Evolutionary conservation across 176 grass and related monocot genomes (phyloP).

Genomic region (Hyparrhenia diplandra): DNA sequence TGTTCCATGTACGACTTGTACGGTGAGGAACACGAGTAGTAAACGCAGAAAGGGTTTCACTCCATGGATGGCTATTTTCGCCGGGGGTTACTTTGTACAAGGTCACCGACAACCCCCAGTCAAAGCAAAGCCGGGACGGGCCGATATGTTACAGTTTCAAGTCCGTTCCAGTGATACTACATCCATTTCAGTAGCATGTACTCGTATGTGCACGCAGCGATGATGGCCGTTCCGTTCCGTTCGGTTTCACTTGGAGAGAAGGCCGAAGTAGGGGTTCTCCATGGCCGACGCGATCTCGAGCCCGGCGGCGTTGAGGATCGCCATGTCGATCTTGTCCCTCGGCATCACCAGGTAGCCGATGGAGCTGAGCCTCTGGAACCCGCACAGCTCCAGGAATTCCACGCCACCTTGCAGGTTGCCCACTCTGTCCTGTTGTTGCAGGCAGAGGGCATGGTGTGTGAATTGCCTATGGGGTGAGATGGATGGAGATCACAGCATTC

Average conservation of each 20-base stretch:
- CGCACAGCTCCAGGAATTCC: constrained; percentile 83
- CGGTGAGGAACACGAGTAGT: no score
- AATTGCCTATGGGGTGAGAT: background rate
- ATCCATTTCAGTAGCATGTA: background rate
- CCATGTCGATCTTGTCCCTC: constrained; percentile 44
- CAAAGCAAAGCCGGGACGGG: background rate
- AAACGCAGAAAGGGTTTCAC: background rate
- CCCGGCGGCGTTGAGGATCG: constrained; percentile 36
- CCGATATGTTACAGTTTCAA: background rate
- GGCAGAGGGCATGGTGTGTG: background rate
- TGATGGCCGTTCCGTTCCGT: background rate
- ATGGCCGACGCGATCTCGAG: constrained; percentile 54
- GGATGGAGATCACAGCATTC: background rate
- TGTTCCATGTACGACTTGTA: no score
- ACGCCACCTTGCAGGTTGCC: constrained; percentile 51
- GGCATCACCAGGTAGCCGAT: constrained; percentile 55
- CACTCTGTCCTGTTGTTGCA: constrained; percentile 67
- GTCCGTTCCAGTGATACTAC: no score
- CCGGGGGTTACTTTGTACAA: background rate
- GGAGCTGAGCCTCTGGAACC: constrained; percentile 52
- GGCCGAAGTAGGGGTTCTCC: constrained; percentile 74
- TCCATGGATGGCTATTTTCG: background rate
- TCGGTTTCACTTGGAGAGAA: constrained; percentile 63
- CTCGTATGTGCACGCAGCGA: no score
- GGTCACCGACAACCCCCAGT: background rate